A percentile compares a stretch with the other conserved stretches of the same genome.
phyloP scores from a whole-genome alignment of 352 stramenopile genomes.

The Pythium brachiatum region DNA sequence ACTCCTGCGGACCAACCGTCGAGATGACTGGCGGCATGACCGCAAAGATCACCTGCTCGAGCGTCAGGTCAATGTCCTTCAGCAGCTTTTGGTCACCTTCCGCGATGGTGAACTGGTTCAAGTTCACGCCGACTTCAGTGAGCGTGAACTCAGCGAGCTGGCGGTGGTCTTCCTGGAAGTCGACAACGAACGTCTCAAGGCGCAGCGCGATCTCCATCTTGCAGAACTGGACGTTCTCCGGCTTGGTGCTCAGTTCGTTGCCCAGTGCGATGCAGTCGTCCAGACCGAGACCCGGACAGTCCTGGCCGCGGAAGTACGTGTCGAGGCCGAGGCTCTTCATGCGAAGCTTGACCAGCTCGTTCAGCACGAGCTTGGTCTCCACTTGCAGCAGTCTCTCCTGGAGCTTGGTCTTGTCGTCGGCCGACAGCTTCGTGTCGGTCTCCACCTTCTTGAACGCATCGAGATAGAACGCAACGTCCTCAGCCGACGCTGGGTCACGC shows the following conservation, averaged over 20 bases:
- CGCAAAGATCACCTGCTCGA: slow-evolving; percentile 28
- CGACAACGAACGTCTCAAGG: slow-evolving; percentile 21
- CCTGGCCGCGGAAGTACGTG: slow-evolving; percentile 24
- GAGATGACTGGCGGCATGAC: slow-evolving; percentile 20
- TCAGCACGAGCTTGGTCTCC: slow-evolving; percentile 25
- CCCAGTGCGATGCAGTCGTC: slow-evolving; percentile 18
- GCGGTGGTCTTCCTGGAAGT: slow-evolving; percentile 22
- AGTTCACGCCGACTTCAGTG: slow-evolving; percentile 24
- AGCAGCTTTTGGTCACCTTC: slow-evolving; percentile 18
- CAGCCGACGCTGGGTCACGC: slow-evolving; percentile 7
- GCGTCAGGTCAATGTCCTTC: slow-evolving; percentile 22
- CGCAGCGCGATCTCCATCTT: slow-evolving; percentile 31
- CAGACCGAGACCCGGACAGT: slow-evolving; percentile 16
- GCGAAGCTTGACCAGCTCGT: slow-evolving; percentile 25
- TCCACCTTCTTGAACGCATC: slow-evolving; percentile 28
- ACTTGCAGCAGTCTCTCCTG: slow-evolving; percentile 20
- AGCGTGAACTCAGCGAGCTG: slow-evolving; percentile 28
- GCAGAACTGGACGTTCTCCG: slow-evolving; percentile 27
- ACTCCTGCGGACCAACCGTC: slow-evolving; percentile 26
- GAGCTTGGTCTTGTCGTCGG: slow-evolving; percentile 21
- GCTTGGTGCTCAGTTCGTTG: slow-evolving; percentile 25
- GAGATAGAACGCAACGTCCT: slow-evolving; percentile 30
- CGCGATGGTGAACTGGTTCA: slow-evolving; percentile 21
- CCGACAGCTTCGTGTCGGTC: slow-evolving; percentile 26
- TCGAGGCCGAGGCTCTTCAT: slow-evolving; percentile 27